Evolutionary conservation across 257 asterid species (phyloP).

Genomic region (Solanum rostratum): DNA sequence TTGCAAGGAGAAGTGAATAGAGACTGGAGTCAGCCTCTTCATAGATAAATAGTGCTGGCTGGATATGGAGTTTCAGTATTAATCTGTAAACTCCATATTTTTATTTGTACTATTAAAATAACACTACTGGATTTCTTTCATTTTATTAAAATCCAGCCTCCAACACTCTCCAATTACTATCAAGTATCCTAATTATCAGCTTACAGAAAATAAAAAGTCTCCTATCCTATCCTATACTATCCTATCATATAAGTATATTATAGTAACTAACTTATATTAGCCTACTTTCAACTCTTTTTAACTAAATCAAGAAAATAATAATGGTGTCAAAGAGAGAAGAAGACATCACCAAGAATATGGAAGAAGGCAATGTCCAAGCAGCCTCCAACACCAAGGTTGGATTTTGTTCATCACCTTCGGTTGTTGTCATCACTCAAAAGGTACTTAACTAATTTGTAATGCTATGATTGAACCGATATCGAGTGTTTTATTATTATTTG

Average conservation of each 20-base stretch:
- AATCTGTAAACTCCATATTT: not conserved
- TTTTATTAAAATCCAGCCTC: not conserved
- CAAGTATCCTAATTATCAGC: not conserved
- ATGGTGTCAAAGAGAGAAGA: constrained; percentile 7
- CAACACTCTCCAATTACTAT: not conserved
- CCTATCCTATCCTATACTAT: not conserved
- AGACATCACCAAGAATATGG: constrained; percentile 25
- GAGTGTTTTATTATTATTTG: not conserved
- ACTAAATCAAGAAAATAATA: not conserved
- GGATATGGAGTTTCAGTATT: not conserved
- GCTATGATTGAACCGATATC: not conserved
- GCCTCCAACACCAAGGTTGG: not conserved
- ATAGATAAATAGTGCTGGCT: not conserved
- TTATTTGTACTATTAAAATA: not conserved
- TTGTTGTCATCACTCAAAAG: constrained; percentile 28
- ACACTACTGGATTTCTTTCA: not conserved
- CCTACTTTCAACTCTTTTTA: not conserved
- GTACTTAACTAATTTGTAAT: constrained; percentile 3
- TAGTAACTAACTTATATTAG: not conserved
- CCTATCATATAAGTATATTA: not conserved
- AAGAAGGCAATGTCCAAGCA: constrained; percentile 20
- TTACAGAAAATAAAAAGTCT: not conserved
- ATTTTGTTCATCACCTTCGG: constrained; percentile 5
- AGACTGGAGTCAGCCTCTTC: not conserved
- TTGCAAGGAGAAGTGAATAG: not conserved